A percentile compares a stretch with the other conserved stretches of the same genome.
Evolutionary conservation across 1,139 yeast species (phyloP).

Genomic region (Candida sp.): DNA sequence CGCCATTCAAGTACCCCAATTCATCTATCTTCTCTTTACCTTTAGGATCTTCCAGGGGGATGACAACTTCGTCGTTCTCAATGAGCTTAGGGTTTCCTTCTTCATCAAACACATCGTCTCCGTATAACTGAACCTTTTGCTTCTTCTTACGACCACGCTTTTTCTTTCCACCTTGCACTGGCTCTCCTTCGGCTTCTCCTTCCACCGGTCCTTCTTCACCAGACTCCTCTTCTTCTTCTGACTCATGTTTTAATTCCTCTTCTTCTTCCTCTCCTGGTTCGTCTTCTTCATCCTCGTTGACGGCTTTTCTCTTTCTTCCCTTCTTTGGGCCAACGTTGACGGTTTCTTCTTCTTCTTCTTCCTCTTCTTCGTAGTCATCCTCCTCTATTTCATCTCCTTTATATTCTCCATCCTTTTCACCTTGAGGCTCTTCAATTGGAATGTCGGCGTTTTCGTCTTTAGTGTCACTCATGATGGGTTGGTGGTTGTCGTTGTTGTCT

Average conservation of each 20-base stretch:
- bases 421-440: conserved; percentile 1
- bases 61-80: conserved; percentile 77
- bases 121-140: conserved; percentile 33
- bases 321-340: conserved; percentile 14
- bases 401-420: conserved; percentile 9
- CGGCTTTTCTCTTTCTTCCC: conserved; percentile 14
- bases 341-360: conserved; percentile 21
- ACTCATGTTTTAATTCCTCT: conserved; percentile 23
- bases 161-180: too few relatives aligned
- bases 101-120: conserved; percentile 50
- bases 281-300: conserved; percentile 17
- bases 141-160: conserved; percentile 52
- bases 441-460: conserved; percentile 4
- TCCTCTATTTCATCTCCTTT: conserved; percentile 19
- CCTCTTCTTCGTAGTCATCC: conserved; percentile 17
- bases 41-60: conserved; percentile 75
- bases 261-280: conserved; percentile 22
- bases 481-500: background rate
- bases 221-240: conserved; percentile 26
- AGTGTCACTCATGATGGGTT: background rate
- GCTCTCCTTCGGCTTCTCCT: too few relatives aligned
- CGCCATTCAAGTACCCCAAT: conserved; percentile 73
- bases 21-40: conserved; percentile 79
- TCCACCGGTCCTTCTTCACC: conserved; percentile 28
- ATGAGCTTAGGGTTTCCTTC: conserved; percentile 59